Evolutionary conservation across 768 basidiomycete genomes (phyloP), one percentile per base, ranked within the genome.

Genomic region (Zangia roseola): DNA sequence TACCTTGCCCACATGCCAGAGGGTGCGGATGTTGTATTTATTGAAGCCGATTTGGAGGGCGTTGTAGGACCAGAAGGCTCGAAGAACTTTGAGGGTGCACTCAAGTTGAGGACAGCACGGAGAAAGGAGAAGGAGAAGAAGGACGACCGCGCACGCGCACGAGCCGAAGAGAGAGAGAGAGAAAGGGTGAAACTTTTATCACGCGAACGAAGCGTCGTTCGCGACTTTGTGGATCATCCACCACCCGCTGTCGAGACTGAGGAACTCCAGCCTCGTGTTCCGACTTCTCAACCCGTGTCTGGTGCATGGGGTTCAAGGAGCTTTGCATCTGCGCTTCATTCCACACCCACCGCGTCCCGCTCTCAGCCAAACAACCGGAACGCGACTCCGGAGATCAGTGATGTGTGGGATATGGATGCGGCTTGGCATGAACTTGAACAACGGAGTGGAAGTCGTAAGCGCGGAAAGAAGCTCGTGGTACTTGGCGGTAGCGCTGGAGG

Each of bases 1-100:
- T 98, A 97, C 67, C 85, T 99, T 53, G 83, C 83, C 4, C 94
- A 98, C 68, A 77, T 97, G 58, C 91, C 94, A 2, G 86, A 91
- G 49, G 86, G 91, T 37, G 86, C 91, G 31, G 94, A 98, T 60
- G 91, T 97, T 38, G 86, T 93, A 20, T 97, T 97, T 68, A 74
- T 97, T 45, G 94, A 99, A 69, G 83, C 91, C 8, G 87, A 95
- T 62, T 72, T 98, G 16, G 75, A 79, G 49, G 75, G 74, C 7
- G 88, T 94, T 30, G 89, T 97, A 17, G 88, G 91, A 25, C 60
- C 63, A 13, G 85, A 86, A 10, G 84, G 86, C 0, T 65, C 97
- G 46, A 85, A 80, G 73, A 86, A 80, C 49, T 99, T 97, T 58
- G 91, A 94, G 61, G 81, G 80, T 2, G 80, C 90, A 25, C 74